Base-by-base conservation (phyloP, 2,329 filamentous ascomycete species). In the Botrytis cinerea region DNA sequence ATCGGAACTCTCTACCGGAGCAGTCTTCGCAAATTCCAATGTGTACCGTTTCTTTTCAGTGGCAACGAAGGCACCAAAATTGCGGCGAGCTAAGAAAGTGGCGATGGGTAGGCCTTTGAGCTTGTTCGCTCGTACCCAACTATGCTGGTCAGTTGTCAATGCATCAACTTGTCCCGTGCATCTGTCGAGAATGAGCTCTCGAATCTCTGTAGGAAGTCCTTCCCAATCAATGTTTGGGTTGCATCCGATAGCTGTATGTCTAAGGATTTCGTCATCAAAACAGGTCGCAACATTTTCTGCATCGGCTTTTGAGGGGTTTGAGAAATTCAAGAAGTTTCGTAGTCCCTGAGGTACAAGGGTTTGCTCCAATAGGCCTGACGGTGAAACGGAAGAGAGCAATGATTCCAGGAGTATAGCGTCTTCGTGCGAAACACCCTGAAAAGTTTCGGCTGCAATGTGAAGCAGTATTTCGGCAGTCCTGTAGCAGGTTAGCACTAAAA, bases 171-270 rank as follows among this genome's bases (percentile, higher is more conserved):
- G 80, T 10, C 85, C 85, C 32, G 84, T 78, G 73, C 84, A 86
- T 72, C 86, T 82, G 66, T 81, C 80, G 4, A 88, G 78, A 32
- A 88, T 80, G 10, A 85, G 77, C n/a, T 80, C 79, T 62, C 87
- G 82, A 72, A 87, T 83, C 12, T 83, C 81, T 25, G 82, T 77
- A 4, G 86, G 85, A 18, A 88, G 79, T 38, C 77, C 80, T 54
- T 88, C 86, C 87, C 87, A 88, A 45, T 86, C 81, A 16, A 82
- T 82, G 71, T 88, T 86, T 72, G 82, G 82, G 59, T 87, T 82
- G 45, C 86, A 83, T 0, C 86, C 85, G 38, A 88, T 78, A 67
- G 85, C 86, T 7, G 86, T 79, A 72, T 84, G 82, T 28, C 82
- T 81, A 22, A 88, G 78, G 1, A 86, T 78, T n/a, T 86, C 75